Percentiles rank a stretch among this genome's conserved stretches.
These are phyloP conservation scores for Epichloe baconii DNA, from an alignment of 2,329 filamentous ascomycete genomes.

Conservation along the genomic window DNA sequence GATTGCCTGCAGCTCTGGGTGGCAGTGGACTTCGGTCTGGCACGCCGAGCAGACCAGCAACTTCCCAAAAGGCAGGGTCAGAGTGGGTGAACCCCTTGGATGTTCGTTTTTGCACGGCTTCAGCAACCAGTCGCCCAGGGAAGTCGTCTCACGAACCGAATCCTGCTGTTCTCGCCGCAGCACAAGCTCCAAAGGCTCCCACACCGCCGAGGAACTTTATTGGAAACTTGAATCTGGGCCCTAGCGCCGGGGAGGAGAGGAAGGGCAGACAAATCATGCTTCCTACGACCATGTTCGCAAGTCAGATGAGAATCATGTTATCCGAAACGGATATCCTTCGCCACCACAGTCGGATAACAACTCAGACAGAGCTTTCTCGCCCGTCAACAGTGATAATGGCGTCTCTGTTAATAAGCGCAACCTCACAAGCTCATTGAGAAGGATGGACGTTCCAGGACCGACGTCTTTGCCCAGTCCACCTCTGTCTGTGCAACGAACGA, in stretches of 20 bases:
- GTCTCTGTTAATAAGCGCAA: constrained; percentile 12
- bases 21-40: constrained; percentile 18
- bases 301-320: neutral
- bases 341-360: constrained; percentile 24
- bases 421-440: constrained; percentile 14
- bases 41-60: constrained; percentile 11
- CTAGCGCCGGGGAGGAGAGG: neutral
- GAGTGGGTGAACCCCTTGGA: constrained; percentile 36
- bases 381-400: constrained; percentile 7
- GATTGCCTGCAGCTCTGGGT: constrained; percentile 21
- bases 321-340: constrained; percentile 20
- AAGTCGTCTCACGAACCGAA: constrained; percentile 1
- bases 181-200: neutral
- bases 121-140: constrained; percentile 6
- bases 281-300: neutral
- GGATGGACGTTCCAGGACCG: constrained; percentile 12
- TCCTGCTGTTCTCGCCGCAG: neutral
- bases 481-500: constrained; percentile 21
- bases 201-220: constrained; percentile 24
- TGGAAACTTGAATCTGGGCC: constrained; percentile 27
- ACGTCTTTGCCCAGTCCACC: constrained; percentile 28
- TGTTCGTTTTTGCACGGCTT: constrained; percentile 26
- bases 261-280: neutral
- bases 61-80: constrained; percentile 23
- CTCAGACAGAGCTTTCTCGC: constrained; percentile 11